Evolutionary conservation across 2,329 filamentous ascomycete species (phyloP).

Genomic region (Fusarium decemcellulare): DNA sequence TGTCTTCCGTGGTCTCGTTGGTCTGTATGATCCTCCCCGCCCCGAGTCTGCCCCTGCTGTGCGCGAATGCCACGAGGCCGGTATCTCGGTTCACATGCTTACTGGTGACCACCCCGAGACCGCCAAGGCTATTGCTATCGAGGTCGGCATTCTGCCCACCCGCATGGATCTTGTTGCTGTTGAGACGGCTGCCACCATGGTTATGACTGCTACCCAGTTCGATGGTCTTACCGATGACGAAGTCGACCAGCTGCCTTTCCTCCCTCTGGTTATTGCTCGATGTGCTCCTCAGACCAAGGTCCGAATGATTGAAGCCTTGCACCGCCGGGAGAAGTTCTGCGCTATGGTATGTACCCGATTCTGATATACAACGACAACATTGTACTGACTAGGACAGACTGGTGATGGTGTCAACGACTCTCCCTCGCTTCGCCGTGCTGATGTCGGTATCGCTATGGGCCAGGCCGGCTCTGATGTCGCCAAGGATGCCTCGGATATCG

Average conservation of each 20-base stretch:
- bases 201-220: constrained; percentile 76
- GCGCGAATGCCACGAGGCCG: constrained; percentile 70
- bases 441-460: constrained; percentile 81
- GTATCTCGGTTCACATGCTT: constrained; percentile 78
- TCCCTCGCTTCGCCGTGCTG: constrained; percentile 77
- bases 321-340: constrained; percentile 74
- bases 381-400: constrained; percentile 56
- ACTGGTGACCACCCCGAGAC: constrained; percentile 77
- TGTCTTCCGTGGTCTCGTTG: constrained; percentile 76
- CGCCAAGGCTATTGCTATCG: constrained; percentile 72
- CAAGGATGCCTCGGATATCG: constrained; percentile 75
- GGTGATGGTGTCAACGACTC: constrained; percentile 83
- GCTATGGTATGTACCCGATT: constrained; percentile 67
- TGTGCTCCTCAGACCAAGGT: constrained; percentile 81
- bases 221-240: constrained; percentile 74
- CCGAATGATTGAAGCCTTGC: constrained; percentile 81
- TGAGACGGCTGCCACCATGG: constrained; percentile 70
- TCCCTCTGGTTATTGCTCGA: constrained; percentile 78
- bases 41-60: constrained; percentile 75
- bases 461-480: constrained; percentile 74
- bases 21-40: constrained; percentile 80
- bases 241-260: constrained; percentile 73
- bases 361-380: neutral
- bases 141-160: constrained; percentile 71
- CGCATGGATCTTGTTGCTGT: constrained; percentile 64